Base-by-base conservation (phyloP, 345 rosid species). In the Eucalyptus pauciflora region DNA sequence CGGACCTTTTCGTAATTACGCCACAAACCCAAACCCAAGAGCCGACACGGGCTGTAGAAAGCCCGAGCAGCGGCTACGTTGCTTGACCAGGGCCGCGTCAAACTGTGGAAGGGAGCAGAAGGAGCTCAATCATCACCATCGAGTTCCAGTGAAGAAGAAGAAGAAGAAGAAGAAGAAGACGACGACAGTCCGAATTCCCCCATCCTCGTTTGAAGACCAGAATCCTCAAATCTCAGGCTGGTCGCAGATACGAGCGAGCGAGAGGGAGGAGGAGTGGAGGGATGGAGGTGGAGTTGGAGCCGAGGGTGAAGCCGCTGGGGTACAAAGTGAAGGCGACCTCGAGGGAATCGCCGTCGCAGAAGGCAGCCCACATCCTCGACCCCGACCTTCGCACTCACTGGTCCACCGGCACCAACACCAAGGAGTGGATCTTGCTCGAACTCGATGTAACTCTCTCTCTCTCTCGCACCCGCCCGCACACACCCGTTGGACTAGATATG, bases 351-450 rank as follows among this genome's bases (percentile, higher is more conserved):
- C 95, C 96, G 8, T 94, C 97, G 45, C 96, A 95, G 91, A 96
- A 95, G 79, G 97, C 98, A 18, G 87, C 93, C 92, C 94, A 93
- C 56, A 94, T 96, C 27, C 97, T 96, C 86, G 98, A 96, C 87
- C 90, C 94, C 18, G 97, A 96, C 95, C 98, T 95, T 83, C 97
- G 98, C 86, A 90, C 95, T 27, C 97, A 96, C 93, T 96, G 98
- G 98, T 96, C 97, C 90, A 92, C 98, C 54, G 96, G 93, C 50
- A 95, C 98, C 90, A 96, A 96, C 93, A 95, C 97, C 89, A 95
- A 96, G 89, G 98, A 96, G 89, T 96, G 98, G 98, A 95, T 96
- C 92, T 90, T 96, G 88, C 96, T 96, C 18, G 98, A 96, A 89
- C 97, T 96, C 89, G 96, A 94, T 87, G 98, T 96, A 91, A 76